A percentile compares a stretch with the other conserved stretches of the same genome.
Conservation (phyloP, 2,329 filamentous ascomycete species). For the Chalara sp. region DNA sequence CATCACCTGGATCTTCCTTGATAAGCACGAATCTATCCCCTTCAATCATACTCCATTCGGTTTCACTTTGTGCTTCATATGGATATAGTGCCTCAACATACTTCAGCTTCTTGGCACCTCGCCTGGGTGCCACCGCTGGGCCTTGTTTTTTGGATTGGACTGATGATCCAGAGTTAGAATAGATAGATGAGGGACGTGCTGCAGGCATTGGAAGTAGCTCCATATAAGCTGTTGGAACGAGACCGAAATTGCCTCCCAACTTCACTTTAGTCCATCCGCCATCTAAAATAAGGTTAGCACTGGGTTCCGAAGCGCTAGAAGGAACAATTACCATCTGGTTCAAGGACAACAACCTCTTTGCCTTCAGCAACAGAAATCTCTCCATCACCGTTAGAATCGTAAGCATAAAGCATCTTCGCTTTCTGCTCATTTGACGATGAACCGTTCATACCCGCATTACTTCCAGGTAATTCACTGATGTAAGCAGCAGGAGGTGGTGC, state of each 20-base stretch:
- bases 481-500: conserved; percentile 84
- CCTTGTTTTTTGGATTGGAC: conserved; percentile 26
- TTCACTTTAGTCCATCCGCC: conserved; percentile 90
- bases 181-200: conserved; percentile 62
- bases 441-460: conserved; percentile 35
- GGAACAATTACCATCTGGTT: conserved; percentile 70
- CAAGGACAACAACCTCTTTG: conserved; percentile 68
- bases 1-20: conserved; percentile 82
- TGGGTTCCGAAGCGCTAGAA: conserved; percentile 7
- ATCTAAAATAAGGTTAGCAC: conserved; percentile 47
- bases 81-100: conserved; percentile 93
- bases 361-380: conserved; percentile 79
- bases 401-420: conserved; percentile 86
- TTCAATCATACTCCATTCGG: conserved; percentile 84
- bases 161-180: conserved; percentile 71
- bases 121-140: conserved; percentile 73
- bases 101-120: conserved; percentile 87
- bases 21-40: conserved; percentile 90
- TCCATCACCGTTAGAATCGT: conserved; percentile 72
- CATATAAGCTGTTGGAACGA: conserved; percentile 83
- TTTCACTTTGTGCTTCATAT: conserved; percentile 77
- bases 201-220: conserved; percentile 50
- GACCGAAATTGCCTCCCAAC: conserved; percentile 66
- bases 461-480: conserved; percentile 58
- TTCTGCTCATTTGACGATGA: conserved; percentile 45